Evolutionary conservation across 1,139 yeast species (phyloP).

Genomic region (Yamadazyma membranifaciens): DNA sequence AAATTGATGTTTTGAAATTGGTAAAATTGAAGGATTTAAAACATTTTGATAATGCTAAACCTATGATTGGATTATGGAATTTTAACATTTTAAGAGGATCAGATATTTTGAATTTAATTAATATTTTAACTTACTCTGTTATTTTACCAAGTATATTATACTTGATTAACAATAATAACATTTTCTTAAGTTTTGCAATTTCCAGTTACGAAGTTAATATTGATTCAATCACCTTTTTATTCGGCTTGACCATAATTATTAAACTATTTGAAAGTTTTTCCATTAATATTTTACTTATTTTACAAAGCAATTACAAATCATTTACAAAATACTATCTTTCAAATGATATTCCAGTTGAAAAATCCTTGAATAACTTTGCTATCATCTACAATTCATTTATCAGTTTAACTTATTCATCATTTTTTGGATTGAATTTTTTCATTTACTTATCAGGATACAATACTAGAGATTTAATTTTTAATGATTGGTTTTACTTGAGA

Average conservation of each 20-base stretch:
- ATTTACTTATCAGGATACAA: conserved; percentile 22
- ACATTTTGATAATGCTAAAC: conserved; percentile 50
- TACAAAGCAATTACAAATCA: conserved; percentile 61
- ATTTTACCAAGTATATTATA: conserved; percentile 46
- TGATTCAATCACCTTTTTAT: conserved; percentile 17
- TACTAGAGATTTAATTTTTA: conserved; percentile 18
- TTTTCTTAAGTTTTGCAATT: conserved; percentile 11
- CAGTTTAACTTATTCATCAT: conserved; percentile 45
- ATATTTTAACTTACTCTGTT: conserved; percentile 44
- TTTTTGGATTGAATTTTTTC: conserved; percentile 41
- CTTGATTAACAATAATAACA: conserved; percentile 10
- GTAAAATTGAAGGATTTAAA: conserved; percentile 44
- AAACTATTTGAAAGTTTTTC: conserved; percentile 54
- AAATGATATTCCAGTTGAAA: conserved; percentile 64
- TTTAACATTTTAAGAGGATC: conserved; percentile 66
- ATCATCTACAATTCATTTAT: conserved; percentile 59
- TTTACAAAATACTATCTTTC: conserved; percentile 69
- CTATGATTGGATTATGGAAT: conserved; percentile 63
- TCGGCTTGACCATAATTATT: conserved; percentile 47
- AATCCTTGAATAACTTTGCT: conserved; percentile 79
- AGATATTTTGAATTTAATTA: conserved; percentile 57
- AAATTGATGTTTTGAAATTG: conserved; percentile 35
- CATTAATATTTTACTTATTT: conserved; percentile 52
- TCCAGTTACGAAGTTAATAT: conserved; percentile 4
- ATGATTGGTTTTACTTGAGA: conserved; percentile 54